A percentile compares a stretch with the other conserved stretches of the same genome.
Evolutionary conservation across 1,139 yeast species (phyloP).

Genomic region (Pichia sp.): DNA sequence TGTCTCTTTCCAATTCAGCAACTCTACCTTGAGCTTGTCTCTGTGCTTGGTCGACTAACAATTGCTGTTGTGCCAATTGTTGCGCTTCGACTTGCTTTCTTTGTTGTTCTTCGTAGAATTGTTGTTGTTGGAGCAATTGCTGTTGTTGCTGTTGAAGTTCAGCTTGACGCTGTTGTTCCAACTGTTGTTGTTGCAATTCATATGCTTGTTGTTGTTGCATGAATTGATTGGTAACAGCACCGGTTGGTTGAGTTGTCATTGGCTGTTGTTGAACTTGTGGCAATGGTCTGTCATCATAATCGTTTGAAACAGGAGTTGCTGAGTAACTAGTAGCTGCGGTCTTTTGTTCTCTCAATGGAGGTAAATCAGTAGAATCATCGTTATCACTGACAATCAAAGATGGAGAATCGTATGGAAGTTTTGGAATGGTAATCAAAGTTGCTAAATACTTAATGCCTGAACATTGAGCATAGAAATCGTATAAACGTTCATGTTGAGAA

Average conservation of each 20-base stretch:
- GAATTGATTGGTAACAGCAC: constrained; percentile 23
- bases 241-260: constrained; percentile 39
- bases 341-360: constrained; percentile 19
- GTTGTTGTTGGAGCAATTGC: constrained; percentile 64
- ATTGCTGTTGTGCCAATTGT: constrained; percentile 72
- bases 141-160: constrained; percentile 41
- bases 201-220: constrained; percentile 38
- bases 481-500: constrained; percentile 76
- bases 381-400: constrained; percentile 56
- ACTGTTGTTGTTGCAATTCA: constrained; percentile 50
- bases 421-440: constrained; percentile 82
- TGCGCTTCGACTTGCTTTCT: constrained; percentile 75
- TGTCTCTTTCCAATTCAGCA: constrained; percentile 79
- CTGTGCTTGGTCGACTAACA: constrained; percentile 66
- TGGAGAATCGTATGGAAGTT: constrained; percentile 66
- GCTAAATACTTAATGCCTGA: constrained; percentile 82
- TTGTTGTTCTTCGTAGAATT: constrained; percentile 65
- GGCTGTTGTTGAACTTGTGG: constrained; percentile 33
- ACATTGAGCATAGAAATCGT: constrained; percentile 90
- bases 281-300: constrained; percentile 8
- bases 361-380: constrained; percentile 21
- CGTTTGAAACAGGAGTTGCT: constrained; percentile 7
- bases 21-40: constrained; percentile 78
- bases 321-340: constrained; percentile 25
- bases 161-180: constrained; percentile 48